These are phyloP conservation scores for Daldinia decipiens DNA, from an alignment of 495 filamentous ascomycete species.

Conservation along the genomic window DNA sequence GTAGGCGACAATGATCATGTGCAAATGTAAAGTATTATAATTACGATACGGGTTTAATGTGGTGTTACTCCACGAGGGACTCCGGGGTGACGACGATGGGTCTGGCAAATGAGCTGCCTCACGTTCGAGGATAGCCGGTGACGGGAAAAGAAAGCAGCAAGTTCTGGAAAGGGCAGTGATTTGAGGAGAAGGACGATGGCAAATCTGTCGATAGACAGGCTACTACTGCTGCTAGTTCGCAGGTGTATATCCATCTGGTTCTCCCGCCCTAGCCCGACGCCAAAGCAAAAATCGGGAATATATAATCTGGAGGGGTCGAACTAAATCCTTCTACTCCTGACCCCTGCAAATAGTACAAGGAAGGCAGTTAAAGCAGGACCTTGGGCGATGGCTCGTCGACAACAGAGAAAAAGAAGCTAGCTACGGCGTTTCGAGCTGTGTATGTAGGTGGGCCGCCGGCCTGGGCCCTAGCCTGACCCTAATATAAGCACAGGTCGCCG, in stretches of 20 bases:
- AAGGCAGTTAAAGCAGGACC: conserved; percentile 44
- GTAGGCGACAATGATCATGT: conserved; percentile 44
- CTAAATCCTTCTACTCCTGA: conserved; percentile 46
- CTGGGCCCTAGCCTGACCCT: conserved; percentile 43
- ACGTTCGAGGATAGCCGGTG: conserved; percentile 27
- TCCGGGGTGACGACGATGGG: conserved; percentile 31
- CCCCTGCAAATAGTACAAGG: conserved; percentile 44
- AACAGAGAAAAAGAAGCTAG: conserved; percentile 35
- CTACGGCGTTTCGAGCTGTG: conserved; percentile 45
- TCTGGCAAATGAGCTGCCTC: conserved; percentile 34
- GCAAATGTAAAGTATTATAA: conserved; percentile 34
- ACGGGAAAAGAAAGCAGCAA: conserved; percentile 32
- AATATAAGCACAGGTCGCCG: conserved; percentile 46
- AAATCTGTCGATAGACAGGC: conserved; percentile 36
- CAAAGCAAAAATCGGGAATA: conserved; percentile 45
- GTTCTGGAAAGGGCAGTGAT: conserved; percentile 41
- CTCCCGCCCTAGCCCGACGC: conserved; percentile 41
- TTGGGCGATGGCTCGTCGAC: conserved; percentile 31
- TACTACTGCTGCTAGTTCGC: conserved; percentile 30
- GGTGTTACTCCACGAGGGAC: conserved; percentile 37
- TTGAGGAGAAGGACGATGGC: conserved; percentile 43
- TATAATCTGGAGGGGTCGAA: conserved; percentile 50
- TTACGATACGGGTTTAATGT: conserved; percentile 43
- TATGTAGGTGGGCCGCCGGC: conserved; percentile 43
- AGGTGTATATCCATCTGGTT: conserved; percentile 43